Evolutionary conservation across 2,329 filamentous ascomycete species (phyloP), one percentile per base, ranked within the genome.

Genomic region (Ophiostoma ips): DNA sequence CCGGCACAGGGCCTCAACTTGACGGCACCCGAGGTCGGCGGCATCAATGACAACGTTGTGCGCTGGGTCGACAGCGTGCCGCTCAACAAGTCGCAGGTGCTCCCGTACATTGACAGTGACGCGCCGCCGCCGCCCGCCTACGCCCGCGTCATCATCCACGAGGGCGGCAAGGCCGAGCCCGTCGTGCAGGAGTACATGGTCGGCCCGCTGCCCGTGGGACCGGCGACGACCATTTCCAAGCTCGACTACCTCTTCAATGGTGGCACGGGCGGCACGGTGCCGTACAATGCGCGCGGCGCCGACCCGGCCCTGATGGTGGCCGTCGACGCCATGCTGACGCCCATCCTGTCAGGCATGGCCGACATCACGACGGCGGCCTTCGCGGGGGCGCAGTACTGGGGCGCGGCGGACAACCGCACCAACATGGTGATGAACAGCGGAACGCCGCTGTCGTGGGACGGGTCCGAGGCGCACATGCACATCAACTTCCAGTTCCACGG

Each of bases 171-270:
- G 43, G 54, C 56, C 4, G 62, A 66, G 12, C 69, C 70, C 1
- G 63, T 68, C 28, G 68, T 66, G 5, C 66, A 71, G 50, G 70
- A 74, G 54, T 72, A 68, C 55, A 69, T 71, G 62, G 64, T 74
- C 28, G 71, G 71, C 0, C 71, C 72, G 2, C 62, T 75, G 3
- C 72, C 71, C 2, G 61, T 72, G 3, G 60, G 58, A 8, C 48
- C 56, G 18, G 54, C 62, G 16, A 70, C 68, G 5, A 64, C 55
- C 15, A 58, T 68, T 24, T 55, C 64, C 48, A 63, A 64, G 41
- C 59, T 71, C 11, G 64, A 67, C 47, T 71, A 69, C 56, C 59
- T 64, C 16, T 69, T 66, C 60, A 71, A 69, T 57, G 68, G 68
- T 5, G 66, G 66, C 2, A 62, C 58, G 8, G 64, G 65, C 4